Evolutionary conservation across 495 filamentous ascomycete species (phyloP).

Genomic region (Neurospora sp.): DNA sequence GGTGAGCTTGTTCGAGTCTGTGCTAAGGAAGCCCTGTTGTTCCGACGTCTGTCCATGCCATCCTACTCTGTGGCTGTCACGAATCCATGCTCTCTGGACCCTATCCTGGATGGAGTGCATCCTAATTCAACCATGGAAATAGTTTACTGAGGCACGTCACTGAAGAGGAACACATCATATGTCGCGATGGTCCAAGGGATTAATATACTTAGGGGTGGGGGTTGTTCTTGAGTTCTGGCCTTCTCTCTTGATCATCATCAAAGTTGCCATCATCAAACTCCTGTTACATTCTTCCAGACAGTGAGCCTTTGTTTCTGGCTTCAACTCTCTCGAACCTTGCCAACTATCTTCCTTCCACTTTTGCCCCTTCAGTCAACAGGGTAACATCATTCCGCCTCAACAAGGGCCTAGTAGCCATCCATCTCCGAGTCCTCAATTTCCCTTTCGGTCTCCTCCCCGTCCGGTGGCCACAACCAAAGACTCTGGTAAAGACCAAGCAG

Average conservation of each 20-base stretch:
- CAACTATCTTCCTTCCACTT: neutral
- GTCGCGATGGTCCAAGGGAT: slow-evolving; percentile 1
- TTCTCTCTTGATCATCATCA: slow-evolving; percentile 8
- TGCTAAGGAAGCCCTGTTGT: neutral
- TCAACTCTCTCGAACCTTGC: neutral
- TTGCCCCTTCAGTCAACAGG: neutral
- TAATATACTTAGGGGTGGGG: slow-evolving; percentile 22
- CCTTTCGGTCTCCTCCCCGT: neutral
- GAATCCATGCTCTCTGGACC: slow-evolving; percentile 3
- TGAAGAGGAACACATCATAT: neutral
- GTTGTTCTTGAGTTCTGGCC: slow-evolving; percentile 10
- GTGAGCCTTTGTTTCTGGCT: neutral
- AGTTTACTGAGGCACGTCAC: neutral
- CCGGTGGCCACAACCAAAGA: neutral
- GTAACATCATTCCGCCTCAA: neutral
- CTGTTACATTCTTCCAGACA: slow-evolving; percentile 1
- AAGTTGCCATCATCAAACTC: neutral
- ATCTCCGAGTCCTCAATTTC: neutral
- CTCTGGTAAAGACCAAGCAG: neutral
- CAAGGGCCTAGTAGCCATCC: neutral
- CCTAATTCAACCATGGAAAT: neutral
- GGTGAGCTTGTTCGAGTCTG: slow-evolving; percentile 10
- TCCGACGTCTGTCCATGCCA: neutral
- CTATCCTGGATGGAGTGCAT: slow-evolving; percentile 6
- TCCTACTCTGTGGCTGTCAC: slow-evolving; percentile 11